phyloP scores from a whole-genome alignment of 2,329 filamentous ascomycete species.

The Pochonia chlamydosporia region DNA sequence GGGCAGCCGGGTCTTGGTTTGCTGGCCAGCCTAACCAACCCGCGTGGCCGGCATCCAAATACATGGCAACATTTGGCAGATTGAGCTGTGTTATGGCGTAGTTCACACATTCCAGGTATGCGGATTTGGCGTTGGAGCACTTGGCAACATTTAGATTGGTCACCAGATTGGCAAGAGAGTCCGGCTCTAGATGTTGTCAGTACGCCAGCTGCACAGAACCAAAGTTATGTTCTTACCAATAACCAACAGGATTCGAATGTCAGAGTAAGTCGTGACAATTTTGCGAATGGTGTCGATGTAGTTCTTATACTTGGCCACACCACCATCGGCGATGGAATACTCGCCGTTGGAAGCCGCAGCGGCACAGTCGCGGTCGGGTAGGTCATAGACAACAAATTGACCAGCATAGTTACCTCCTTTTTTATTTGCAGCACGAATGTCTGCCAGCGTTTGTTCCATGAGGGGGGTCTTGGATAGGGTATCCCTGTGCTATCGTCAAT shows the following conservation, averaged over 20 bases:
- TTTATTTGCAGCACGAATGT: conserved; percentile 33
- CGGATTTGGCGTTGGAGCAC: conserved; percentile 40
- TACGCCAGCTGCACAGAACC: neutral
- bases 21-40: conserved; percentile 55
- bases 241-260: conserved; percentile 38
- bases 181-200: conserved; percentile 37
- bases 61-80: conserved; percentile 52
- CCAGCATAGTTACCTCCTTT: conserved; percentile 36
- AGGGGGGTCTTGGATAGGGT: conserved; percentile 41
- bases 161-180: conserved; percentile 53
- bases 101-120: conserved; percentile 43
- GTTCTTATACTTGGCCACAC: conserved; percentile 46
- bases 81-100: conserved; percentile 48
- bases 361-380: conserved; percentile 53
- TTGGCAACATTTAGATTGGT: conserved; percentile 48
- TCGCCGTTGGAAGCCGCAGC: conserved; percentile 53
- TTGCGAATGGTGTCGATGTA: conserved; percentile 46
- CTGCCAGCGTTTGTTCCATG: conserved; percentile 38
- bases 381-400: conserved; percentile 50
- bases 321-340: conserved; percentile 42
- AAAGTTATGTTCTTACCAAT: conserved; percentile 25
- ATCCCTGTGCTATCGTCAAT: conserved; percentile 32
- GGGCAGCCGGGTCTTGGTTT: conserved; percentile 43
- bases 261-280: conserved; percentile 35
- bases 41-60: conserved; percentile 51